Base-by-base conservation (phyloP, 345 rosid genomes). In the Rhizophora mangle region DNA sequence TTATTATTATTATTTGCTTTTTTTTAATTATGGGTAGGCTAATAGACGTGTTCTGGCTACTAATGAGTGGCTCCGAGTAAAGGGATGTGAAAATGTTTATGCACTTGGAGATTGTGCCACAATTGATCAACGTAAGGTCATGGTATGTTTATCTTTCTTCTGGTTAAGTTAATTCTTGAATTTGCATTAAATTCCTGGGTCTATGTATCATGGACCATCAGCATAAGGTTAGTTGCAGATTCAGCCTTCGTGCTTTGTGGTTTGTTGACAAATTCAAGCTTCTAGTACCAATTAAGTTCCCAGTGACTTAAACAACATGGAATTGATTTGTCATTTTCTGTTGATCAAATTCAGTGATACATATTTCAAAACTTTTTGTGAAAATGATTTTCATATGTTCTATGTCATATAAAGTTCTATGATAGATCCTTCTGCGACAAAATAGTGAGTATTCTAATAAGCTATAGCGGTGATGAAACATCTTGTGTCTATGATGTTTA, bases 71-170 rank as follows among this genome's bases (percentile, higher is more conserved):
- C 79, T 96, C 64, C 82, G 75, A 51, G 98, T 96, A 62, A 92
- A 92, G 79, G 98, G 87, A 60, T 77, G 85, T 78, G 90, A 85
- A 59, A 81, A 85, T 70, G 94, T 90, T 26, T 92, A 87, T 63
- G 96, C 94, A 74, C 84, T 92, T 62, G 99, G 99, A 67, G 99
- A 96, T 74, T 96, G 99, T 79, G 97, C 98, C 65, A 80, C 97
- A 18, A 88, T 92, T 51, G 82, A 84, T 82, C 98, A 96, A 74
- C 98, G 97, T 3, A 92, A 86, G 81, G 71, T 96, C 77, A 81
- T 80, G 98, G 96, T 95, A 65, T 64, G 85, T 72, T 65, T 75
- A 69, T 43, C 53, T 57, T 61, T 69, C 62, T 15, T 51, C 70
- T 54, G 21, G 37, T 63, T 60, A 19, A n/a, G 52, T 64, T 59